These are phyloP conservation scores for Rubia occidens DNA, from an alignment of 305 asterid species.

Conservation along the genomic window DNA sequence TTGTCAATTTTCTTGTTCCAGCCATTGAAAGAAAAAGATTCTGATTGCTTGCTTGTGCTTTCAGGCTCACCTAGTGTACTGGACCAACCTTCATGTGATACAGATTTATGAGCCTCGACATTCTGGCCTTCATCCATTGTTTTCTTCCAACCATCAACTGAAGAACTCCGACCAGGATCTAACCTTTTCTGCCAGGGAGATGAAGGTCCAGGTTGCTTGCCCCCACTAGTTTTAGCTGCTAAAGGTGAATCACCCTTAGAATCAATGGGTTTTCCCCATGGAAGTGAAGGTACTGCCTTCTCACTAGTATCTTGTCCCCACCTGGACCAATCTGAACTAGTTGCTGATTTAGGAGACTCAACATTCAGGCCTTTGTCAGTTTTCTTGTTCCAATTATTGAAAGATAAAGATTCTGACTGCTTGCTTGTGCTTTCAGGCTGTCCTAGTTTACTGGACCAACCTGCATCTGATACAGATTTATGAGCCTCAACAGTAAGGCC, in stretches of 20 bases:
- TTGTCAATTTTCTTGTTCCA: slow-evolving; percentile 5
- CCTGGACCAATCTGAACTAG: slow-evolving; percentile 3
- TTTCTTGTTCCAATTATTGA: slow-evolving; percentile 22
- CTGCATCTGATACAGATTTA: neutral
- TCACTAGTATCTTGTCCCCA: slow-evolving; percentile 13
- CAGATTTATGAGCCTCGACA: slow-evolving; percentile 1
- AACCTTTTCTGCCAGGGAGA: slow-evolving; percentile 38
- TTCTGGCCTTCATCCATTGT: slow-evolving; percentile 4
- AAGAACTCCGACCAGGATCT: neutral
- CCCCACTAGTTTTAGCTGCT: neutral
- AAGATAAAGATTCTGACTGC: slow-evolving; percentile 18
- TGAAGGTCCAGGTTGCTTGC: slow-evolving; percentile 22
- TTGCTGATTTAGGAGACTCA: slow-evolving; percentile 3
- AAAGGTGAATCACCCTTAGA: neutral
- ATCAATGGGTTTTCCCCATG: slow-evolving; percentile 38
- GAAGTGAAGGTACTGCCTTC: slow-evolving; percentile 22
- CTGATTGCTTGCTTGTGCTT: slow-evolving; percentile 19
- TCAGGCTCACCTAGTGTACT: slow-evolving; percentile 7
- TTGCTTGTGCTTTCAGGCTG: slow-evolving; percentile 13
- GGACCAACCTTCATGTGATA: slow-evolving; percentile 10
- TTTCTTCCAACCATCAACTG: slow-evolving; percentile 1
- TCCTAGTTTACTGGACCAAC: slow-evolving; percentile 10
- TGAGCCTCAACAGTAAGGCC: slow-evolving; percentile 3
- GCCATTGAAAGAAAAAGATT: slow-evolving; percentile 24
- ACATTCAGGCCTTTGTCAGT: slow-evolving; percentile 5